Evolutionary conservation across 495 filamentous ascomycete species (phyloP), one percentile per base, ranked within the genome.

Genomic region (Tuber brumale): DNA sequence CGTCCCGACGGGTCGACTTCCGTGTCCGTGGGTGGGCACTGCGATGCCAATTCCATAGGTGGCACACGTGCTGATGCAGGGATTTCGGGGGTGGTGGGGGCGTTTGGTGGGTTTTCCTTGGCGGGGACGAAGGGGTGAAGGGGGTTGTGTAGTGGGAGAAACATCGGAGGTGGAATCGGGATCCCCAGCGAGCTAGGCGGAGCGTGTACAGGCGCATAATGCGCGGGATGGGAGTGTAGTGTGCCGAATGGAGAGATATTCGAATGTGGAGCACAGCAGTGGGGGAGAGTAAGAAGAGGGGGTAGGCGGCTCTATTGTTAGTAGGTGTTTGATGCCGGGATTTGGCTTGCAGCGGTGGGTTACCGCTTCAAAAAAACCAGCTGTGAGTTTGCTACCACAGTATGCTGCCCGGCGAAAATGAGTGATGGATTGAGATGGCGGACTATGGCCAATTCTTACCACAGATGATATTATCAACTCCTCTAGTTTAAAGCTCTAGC

Each of bases 141-240:
- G 70, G 21, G 6, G 42, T 23, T 48, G 43, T 21, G 76, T 31
- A 5, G 57, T 42, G 37, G 35, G 27, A 61, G 37, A 37, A 43
- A 72, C 41, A 69, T 27, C 70, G 70, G 61, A 35, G 57, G n/a
- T 70, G 23, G 42, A 43, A 70, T 31, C n/a, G 39, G n/a, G 27
- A 43, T 18, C 51, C 35, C n/a, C 61, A 66, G 19, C 45, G 78
- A 69, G 48, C 12, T 21, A 80, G 69, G 39, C 72, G 78, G 69
- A 81, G 45, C 21, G 57, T 27, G 78, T 79, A 73, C 4, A 70
- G 72, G 75, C 75, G 78, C 79, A 81, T 81, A 57, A 43, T 37
- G 74, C 79, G 42, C 51, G 3, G 66, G 39, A 66, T 41, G 45
- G 72, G 73, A 35, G 69, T 18, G 12, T 35, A 27, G 71, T 75